Evolutionary conservation across 441 rosid species (phyloP), one percentile per base, ranked within the genome.

Genomic region (Cnidoscolus chayamansa): DNA sequence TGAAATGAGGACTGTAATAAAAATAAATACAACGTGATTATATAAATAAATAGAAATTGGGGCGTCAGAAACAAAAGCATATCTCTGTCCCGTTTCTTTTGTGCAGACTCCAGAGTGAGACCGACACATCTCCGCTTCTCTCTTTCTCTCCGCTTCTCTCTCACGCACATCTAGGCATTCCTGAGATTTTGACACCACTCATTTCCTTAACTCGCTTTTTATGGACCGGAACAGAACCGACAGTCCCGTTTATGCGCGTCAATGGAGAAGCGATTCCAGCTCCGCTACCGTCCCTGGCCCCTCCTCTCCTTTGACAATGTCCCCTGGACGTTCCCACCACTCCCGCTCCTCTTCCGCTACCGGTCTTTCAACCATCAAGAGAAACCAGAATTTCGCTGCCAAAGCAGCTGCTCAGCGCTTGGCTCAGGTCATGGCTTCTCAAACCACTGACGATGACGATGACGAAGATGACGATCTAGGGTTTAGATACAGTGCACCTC

Each of bases 341-440:
- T 80, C 90, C 32, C 82, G 77, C 48, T 82, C 91, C 32, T 86
- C 88, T 71, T 85, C 86, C 3, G 88, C 85, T 10, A 71, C 83
- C 1, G 86, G 89, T 16, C 37, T 84, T 47, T 91, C 98, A 49
- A 77, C 89, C 65, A 72, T 88, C 74, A 91, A 88, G 65, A 85
- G 95, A n/a, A 87, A 86, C 57, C 97, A 93, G 79, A 93, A 93
- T 80, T 84, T 86, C 1, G 99, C 97, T n/a, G 97, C 98, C 1
- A 93, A 90, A 72, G 97, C 92, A 3, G 99, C 99, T 0, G 97
- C 99, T n/a, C 97, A 90, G 84, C 96, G 96, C 7, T 81, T 95
- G 0, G 98, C 99, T 63, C 93, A 91, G 74, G 98, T 90, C 40
- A 95, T 95, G 99, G 99, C 99, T 64, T 91, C 89, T 35, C 97